Conservation (phyloP, 1,284 basidiomycete genomes). For the Rhizoctonia solani region DNA sequence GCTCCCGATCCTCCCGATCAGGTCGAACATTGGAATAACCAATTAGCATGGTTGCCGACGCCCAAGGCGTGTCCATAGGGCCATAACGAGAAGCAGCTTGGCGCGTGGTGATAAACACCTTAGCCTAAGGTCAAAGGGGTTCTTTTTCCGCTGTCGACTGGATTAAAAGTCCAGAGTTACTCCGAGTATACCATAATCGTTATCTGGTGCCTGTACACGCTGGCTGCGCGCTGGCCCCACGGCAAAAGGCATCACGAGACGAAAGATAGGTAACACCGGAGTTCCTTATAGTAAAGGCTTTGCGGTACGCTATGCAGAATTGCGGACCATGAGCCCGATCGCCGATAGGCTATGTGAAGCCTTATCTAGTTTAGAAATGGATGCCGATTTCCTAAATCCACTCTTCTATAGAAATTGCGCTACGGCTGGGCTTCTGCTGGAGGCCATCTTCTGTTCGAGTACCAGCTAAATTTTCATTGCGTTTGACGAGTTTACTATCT, state of each 20-base stretch:
- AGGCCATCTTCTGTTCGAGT: neutral
- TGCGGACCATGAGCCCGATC: constrained; percentile 17
- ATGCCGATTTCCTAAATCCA: neutral
- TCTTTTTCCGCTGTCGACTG: constrained; percentile 11
- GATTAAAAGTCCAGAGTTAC: constrained; percentile 2
- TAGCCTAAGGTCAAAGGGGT: constrained; percentile 10
- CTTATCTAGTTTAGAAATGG: neutral
- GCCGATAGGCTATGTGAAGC: constrained; percentile 12
- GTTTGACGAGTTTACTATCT: no score
- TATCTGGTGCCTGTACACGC: neutral
- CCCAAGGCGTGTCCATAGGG: neutral
- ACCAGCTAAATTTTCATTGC: no score
- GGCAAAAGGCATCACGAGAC: neutral
- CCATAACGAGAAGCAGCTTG: neutral
- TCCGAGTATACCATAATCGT: neutral
- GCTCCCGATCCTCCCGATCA: constrained; percentile 15
- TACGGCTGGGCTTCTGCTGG: neutral
- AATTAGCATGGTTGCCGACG: neutral
- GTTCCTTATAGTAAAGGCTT: neutral
- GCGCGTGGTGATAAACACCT: neutral
- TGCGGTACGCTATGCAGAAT: neutral
- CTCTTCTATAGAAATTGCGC: neutral
- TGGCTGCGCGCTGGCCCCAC: neutral
- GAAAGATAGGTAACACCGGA: constrained; percentile 1
- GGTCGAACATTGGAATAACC: neutral